Base-by-base conservation (phyloP, 2,329 filamentous ascomycete genomes). In the Cladophialophora exuberans region DNA sequence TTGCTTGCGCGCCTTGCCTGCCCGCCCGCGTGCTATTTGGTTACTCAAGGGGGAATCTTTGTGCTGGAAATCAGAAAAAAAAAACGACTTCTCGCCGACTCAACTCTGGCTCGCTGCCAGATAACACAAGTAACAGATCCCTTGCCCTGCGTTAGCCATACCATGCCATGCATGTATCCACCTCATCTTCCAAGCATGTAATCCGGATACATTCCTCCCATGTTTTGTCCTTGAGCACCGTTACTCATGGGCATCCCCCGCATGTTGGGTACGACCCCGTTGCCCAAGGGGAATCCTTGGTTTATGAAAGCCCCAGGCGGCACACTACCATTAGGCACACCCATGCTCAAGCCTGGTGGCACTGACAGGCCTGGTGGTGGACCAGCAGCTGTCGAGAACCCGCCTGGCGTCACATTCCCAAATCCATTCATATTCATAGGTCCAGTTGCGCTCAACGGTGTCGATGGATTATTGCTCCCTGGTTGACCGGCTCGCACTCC, bases 401-500 rank as follows among this genome's bases (percentile, higher is more conserved):
- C 79, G 61, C 80, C 82, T 20, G 76, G 78, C 13, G 78, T 71
- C 60, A 84, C 77, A 20, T 79, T 72, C n/a, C 72, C 57, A 30
- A 74, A 84, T 62, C 78, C 83, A 69, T 85, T 83, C 26, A 81
- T 81, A 33, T 78, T 77, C 64, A 85, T 69, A n/a, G 77, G 72
- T 7, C 76, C 76, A 31, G 78, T 77, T 3, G 78, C 75, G 18
- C 76, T 74, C 58, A 83, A 73, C 7, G 76, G 72, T 35, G 76
- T 77, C n/a, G 75, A 68, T 17, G 78, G 72, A 33, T 75, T 78
- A 70, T 80, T 76, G 51, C 62, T 59, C 56, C 74, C 80, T 30
- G 77, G 79, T 66, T 92, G 90, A 22, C 84, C 85, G 1, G 89
- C 90, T 41, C 94, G 87, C 23, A 97, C 93, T 18, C 94, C 94